Conservation (phyloP, 345 rosid genomes). For the Geranium rotundifolium region DNA sequence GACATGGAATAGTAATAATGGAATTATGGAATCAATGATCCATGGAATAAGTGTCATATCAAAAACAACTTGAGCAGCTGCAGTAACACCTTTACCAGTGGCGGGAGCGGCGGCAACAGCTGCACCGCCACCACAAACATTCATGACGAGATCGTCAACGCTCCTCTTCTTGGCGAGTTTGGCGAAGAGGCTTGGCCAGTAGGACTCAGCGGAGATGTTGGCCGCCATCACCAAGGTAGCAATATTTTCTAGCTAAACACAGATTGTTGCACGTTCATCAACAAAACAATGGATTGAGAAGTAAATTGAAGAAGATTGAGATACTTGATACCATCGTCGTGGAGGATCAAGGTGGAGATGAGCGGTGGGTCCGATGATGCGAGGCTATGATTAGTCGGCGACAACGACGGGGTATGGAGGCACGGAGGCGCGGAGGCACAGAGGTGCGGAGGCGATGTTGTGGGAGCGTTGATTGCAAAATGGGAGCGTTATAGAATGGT, state of each 20-base stretch:
- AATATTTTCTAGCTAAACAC: conserved; percentile 84
- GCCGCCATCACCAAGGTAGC: conserved; percentile 48
- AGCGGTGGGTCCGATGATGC: too few species aligned
- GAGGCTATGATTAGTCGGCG: too few species aligned
- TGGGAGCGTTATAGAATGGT: too few species aligned
- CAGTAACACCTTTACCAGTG: conserved; percentile 31
- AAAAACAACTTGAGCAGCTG: conserved; percentile 49
- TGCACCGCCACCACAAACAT: conserved; percentile 70
- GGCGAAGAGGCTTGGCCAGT: conserved; percentile 78
- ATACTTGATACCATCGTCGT: too few species aligned
- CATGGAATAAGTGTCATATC: too few species aligned
- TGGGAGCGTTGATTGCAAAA: too few species aligned
- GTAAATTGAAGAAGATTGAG: neutral
- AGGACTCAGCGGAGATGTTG: conserved; percentile 43
- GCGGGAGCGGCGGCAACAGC: conserved; percentile 44
- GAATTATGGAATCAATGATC: too few species aligned
- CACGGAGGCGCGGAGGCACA: too few species aligned
- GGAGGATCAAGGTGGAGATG: too few species aligned
- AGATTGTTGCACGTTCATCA: neutral
- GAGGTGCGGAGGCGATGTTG: too few species aligned
- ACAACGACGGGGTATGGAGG: too few species aligned
- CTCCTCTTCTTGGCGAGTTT: conserved; percentile 67
- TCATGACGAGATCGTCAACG: conserved; percentile 52
- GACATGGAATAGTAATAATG: too few species aligned
- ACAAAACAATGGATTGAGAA: neutral